Evolutionary conservation across 805 yeast genomes (phyloP).

Genomic region (Wickerhamiella domercqiae): DNA sequence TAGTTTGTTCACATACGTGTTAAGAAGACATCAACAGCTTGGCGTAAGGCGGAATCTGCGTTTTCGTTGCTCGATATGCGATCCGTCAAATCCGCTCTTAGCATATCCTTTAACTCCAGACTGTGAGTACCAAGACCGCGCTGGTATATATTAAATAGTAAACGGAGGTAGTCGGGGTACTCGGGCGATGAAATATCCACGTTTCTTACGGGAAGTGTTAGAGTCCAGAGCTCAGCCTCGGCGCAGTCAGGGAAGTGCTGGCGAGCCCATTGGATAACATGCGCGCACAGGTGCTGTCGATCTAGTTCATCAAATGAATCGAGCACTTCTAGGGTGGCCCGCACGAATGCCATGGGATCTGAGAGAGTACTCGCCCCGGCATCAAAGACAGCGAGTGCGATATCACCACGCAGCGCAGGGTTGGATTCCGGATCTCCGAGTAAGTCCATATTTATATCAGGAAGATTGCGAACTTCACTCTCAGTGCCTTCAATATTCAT

Average conservation of each 20-base stretch:
- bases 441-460: conserved; percentile 76
- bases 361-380: conserved; percentile 33
- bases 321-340: conserved; percentile 40
- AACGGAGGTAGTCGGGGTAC: conserved; percentile 48
- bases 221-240: conserved; percentile 34
- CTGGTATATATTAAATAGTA: conserved; percentile 53
- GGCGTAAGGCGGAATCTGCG: conserved; percentile 13
- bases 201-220: conserved; percentile 54
- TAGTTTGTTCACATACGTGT: conserved; percentile 9
- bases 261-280: conserved; percentile 42
- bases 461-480: conserved; percentile 48
- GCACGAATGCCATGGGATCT: conserved; percentile 28
- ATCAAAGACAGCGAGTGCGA: conserved; percentile 57
- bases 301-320: conserved; percentile 54
- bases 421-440: conserved; percentile 75
- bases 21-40: conserved; percentile 16
- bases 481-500: conserved; percentile 39
- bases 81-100: conserved; percentile 17
- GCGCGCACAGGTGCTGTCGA: conserved; percentile 49
- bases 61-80: conserved; percentile 13
- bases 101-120: conserved; percentile 14
- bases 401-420: conserved; percentile 62
- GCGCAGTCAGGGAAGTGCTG: conserved; percentile 23
- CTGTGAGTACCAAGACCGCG: conserved; percentile 12
- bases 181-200: conserved; percentile 26